A percentile compares a stretch with the other conserved stretches of the same genome.
Evolutionary conservation across 1,284 basidiomycete genomes (phyloP).

Genomic region (Ganoderma meredithae): DNA sequence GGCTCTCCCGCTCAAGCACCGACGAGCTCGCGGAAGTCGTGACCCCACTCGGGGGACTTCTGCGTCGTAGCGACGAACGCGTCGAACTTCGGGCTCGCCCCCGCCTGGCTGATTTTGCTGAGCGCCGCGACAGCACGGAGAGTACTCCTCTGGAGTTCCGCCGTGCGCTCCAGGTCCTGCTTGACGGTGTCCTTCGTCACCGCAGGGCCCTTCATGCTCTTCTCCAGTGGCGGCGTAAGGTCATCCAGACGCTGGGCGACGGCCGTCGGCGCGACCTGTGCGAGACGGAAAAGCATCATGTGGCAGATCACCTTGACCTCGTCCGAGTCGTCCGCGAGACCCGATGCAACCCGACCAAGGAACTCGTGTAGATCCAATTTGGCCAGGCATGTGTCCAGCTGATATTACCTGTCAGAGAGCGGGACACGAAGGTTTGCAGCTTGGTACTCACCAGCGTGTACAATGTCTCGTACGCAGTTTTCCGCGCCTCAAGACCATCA

Average conservation of each 20-base stretch:
- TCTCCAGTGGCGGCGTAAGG: conserved; percentile 81
- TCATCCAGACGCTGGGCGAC: conserved; percentile 90
- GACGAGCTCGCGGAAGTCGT: conserved; percentile 71
- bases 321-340: conserved; percentile 89
- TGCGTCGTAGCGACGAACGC: conserved; percentile 75
- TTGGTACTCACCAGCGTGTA: conserved; percentile 81
- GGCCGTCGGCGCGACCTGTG: conserved; percentile 83
- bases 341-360: conserved; percentile 82
- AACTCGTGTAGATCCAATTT: conserved; percentile 90
- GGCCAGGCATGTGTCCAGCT: conserved; percentile 90
- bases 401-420: conserved; percentile 19
- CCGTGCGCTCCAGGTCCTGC: conserved; percentile 94
- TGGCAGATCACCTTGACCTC: conserved; percentile 98
- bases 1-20: conserved; percentile 34
- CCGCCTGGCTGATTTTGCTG: conserved; percentile 68
- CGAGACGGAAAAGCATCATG: conserved; percentile 93
- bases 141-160: conserved; percentile 90
- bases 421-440: background rate
- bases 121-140: conserved; percentile 88
- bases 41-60: conserved; percentile 67
- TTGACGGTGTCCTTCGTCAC: conserved; percentile 96
- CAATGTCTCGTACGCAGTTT: conserved; percentile 97
- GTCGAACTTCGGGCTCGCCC: conserved; percentile 78
- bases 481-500: conserved; percentile 92
- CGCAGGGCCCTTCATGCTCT: conserved; percentile 90